Conservation (phyloP, 306 rosid species). For the Coriaria nepalensis region DNA sequence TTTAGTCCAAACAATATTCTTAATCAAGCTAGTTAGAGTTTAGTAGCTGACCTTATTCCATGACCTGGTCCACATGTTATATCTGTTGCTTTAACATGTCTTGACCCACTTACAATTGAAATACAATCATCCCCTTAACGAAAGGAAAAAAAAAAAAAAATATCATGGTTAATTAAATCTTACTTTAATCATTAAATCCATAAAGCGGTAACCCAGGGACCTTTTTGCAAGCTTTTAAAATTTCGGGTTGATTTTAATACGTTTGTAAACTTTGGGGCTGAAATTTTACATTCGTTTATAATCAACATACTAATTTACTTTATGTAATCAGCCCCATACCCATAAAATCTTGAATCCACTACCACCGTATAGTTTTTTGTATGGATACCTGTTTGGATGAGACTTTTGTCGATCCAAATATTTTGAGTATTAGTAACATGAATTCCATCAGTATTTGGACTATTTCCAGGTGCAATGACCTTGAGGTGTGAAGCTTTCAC, state of each 20-base stretch:
- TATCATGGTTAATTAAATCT: too few relatives aligned
- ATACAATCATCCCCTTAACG: slow-evolving; percentile 79
- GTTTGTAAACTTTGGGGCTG: too few relatives aligned
- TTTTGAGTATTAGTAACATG: slow-evolving; percentile 46
- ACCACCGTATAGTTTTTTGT: too few relatives aligned
- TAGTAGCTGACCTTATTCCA: slow-evolving; percentile 57
- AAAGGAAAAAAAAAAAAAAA: background rate
- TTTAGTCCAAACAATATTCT: too few relatives aligned
- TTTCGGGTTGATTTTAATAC: background rate
- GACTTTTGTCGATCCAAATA: slow-evolving; percentile 26
- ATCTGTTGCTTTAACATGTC: slow-evolving; percentile 30
- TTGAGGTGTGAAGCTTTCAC: slow-evolving; percentile 32
- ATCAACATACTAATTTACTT: too few relatives aligned
- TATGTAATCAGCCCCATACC: too few relatives aligned
- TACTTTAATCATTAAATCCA: too few relatives aligned
- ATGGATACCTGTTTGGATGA: slow-evolving; percentile 49
- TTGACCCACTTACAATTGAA: slow-evolving; percentile 77
- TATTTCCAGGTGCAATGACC: slow-evolving; percentile 47
- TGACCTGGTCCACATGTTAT: slow-evolving; percentile 86
- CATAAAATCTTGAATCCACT: too few relatives aligned
- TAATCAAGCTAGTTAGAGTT: background rate
- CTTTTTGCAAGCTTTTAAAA: background rate
- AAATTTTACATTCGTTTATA: too few relatives aligned
- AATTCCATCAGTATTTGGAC: slow-evolving; percentile 94
- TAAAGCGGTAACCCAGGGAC: too few relatives aligned